Evolutionary conservation across 2,329 filamentous ascomycete species (phyloP).

Genomic region (Huntiella moniliformis): DNA sequence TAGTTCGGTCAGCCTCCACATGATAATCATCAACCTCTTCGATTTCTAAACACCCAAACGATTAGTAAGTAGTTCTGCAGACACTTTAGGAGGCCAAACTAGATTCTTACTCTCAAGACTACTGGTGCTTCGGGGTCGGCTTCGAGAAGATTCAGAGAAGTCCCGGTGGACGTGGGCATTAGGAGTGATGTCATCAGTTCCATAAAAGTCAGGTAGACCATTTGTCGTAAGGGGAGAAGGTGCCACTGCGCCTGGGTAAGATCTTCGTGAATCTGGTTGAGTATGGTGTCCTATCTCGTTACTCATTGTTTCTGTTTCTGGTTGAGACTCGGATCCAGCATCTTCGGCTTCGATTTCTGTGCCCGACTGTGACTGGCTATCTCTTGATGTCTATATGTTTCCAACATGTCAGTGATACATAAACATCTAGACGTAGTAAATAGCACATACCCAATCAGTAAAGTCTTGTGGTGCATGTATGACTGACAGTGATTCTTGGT

Average conservation of each 20-base stretch:
- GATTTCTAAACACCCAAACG: constrained; percentile 4
- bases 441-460: constrained; percentile 48
- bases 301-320: too few species aligned
- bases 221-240: constrained; percentile 61
- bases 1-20: too few species aligned
- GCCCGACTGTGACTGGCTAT: constrained; percentile 1
- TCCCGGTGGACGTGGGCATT: constrained; percentile 69
- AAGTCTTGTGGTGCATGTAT: constrained; percentile 82
- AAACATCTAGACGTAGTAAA: too few species aligned
- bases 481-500: constrained; percentile 70
- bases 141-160: constrained; percentile 37
- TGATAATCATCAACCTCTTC: constrained; percentile 32
- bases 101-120: constrained; percentile 53
- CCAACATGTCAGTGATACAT: not conserved
- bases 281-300: too few species aligned
- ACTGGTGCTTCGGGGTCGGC: constrained; percentile 48
- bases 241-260: constrained; percentile 13
- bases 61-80: constrained; percentile 15
- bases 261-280: too few species aligned
- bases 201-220: constrained; percentile 46
- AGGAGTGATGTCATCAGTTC: constrained; percentile 54
- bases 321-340: too few species aligned
- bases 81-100: not conserved
- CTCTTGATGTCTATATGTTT: not conserved
- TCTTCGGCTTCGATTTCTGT: constrained; percentile 3